Base-by-base conservation (phyloP, 1,284 basidiomycete genomes). In the Ceratobasidium sp. region DNA sequence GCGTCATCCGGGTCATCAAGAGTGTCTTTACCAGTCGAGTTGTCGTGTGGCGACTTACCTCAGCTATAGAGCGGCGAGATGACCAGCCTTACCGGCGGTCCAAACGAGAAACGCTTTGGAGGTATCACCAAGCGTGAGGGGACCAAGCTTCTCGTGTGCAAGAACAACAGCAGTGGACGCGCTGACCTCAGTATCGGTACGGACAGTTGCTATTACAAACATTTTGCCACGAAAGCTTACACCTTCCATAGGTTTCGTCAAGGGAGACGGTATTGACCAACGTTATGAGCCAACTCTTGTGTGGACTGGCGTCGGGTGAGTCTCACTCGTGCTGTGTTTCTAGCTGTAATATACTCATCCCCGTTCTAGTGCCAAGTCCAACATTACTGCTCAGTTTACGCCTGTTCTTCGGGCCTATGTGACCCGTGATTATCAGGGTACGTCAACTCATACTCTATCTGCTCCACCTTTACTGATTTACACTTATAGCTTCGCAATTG, bases 351-450 rank as follows among this genome's bases (percentile, higher is more conserved):
- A 39, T 58, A 15, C 28, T 70, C 18, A 49, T 49, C 10, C 46
- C 12, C 46, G 46, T 12, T 20, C 10, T n/a, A 75, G 71, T 53
- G 61, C 73, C 51, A 66, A 55, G 63, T 76, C 73, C 13, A 76
- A 76, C 40, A 44, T 76, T 18, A 76, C 60, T 23, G 72, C 72
- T n/a, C 61, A 64, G 42, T 76, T 76, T 23, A 76, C 73, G 2
- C 73, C 73, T 12, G 39, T 39, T n/a, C 63, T 76, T 20, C 64
- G 61, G 5, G 73, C 73, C 10, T 76, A 67, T 26, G 71, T 73
- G 6, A 76, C 73, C 39, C 46, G 73, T 46, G 73, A 76, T 1
- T 66, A 76, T 28, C 51, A 76, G 23, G 71, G 71, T 73, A 26
- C 44, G 60, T 23, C 5, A 7, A 40, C 7, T 10, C 26, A n/a